Evolutionary conservation across 108 stramenopile species (phyloP), one percentile per base, ranked within the genome.

Genomic region (Skeletonema costatum): DNA sequence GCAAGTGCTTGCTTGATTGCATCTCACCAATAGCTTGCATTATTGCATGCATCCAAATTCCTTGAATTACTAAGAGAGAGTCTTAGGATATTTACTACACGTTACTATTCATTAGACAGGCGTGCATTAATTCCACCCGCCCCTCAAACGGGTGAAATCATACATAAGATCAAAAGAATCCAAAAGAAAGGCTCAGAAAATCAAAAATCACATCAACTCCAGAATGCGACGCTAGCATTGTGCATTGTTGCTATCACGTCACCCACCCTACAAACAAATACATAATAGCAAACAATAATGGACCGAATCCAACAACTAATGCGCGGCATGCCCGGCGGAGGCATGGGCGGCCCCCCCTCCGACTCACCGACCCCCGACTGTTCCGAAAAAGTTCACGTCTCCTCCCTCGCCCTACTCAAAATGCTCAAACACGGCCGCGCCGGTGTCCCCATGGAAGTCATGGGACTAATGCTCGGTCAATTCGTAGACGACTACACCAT

Each of bases 351-450:
- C 50, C 74, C 76, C 9, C 87, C 88, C 25, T 75, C 86, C 41
- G 96, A 97, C 86, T 85, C 90, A 9, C 92, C 93, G 44, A 83
- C 88, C n/a, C 91, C 93, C 8, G 98, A 98, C 85, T 97, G 94
- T 62, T 90, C 96, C 67, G 98, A 98, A 85, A 99, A 98, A 70
- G 97, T 99, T 5, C 98, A 99, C 82, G 98, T 99, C 41, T 96
- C 95, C 58, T 97, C 97, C 41, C 83, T 99, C 60, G 98, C 98
- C 51, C 75, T 99, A 58, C 86, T 99, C 66, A 99, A 99, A 88
- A 99, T 99, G 99, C 92, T 99, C 63, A 99, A 99, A 81, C 99
- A 99, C 84, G 99, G 99, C 14, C 97, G 99, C 6, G 98, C 99
- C 65, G 99, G 99, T 4, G 99, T 99, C 51, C 99, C 99, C 33